phyloP scores from a whole-genome alignment of 306 rosid species.

The Quercus parvula region DNA sequence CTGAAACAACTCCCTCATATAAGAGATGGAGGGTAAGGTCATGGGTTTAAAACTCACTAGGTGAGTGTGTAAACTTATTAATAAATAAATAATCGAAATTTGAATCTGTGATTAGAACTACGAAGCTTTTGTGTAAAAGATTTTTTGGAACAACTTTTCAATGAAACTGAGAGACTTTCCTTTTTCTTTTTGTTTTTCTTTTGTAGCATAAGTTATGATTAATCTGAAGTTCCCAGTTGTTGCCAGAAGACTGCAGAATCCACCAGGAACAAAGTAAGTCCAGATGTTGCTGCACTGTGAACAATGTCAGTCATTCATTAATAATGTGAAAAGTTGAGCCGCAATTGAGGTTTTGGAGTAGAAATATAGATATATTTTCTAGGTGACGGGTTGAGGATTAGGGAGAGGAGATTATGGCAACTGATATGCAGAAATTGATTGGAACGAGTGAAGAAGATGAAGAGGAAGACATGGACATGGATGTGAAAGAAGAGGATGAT shows the following conservation, averaged over 20 bases:
- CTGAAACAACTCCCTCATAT: too few relatives aligned
- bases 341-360: conserved; percentile 9
- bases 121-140: background rate
- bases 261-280: background rate
- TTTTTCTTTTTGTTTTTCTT: background rate
- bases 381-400: conserved; percentile 20
- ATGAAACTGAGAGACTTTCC: background rate
- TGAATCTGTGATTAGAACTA: background rate
- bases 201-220: background rate
- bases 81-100: background rate
- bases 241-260: background rate
- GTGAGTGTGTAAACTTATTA: too few relatives aligned
- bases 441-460: conserved; percentile 88
- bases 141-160: background rate
- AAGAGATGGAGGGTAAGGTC: too few relatives aligned
- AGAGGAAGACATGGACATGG: conserved; percentile 89
- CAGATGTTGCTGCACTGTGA: background rate
- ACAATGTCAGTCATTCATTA: background rate
- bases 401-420: conserved; percentile 55
- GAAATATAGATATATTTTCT: conserved; percentile 16
- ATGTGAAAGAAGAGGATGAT: conserved; percentile 82
- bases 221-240: conserved; percentile 8
- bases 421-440: conserved; percentile 70
- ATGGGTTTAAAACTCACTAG: too few relatives aligned
- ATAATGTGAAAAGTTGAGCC: background rate